phyloP scores from a whole-genome alignment of 1,284 basidiomycete genomes.

The Rhodotorula sp. region DNA sequence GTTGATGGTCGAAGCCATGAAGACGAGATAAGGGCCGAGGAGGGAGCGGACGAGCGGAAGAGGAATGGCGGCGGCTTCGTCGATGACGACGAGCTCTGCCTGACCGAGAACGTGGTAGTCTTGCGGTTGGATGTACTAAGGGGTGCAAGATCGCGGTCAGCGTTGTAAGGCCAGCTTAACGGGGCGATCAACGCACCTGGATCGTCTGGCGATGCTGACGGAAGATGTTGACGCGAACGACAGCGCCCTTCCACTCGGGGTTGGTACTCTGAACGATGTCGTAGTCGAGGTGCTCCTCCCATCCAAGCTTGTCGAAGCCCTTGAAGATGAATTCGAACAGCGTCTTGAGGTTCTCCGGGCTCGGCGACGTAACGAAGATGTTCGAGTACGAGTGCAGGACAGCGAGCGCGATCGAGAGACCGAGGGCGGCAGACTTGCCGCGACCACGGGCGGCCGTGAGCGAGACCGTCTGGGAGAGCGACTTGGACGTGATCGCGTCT shows the following conservation, averaged over 20 bases:
- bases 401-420: constrained; percentile 89
- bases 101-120: constrained; percentile 97
- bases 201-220: constrained; percentile 90
- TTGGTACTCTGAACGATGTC: constrained; percentile 93
- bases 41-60: constrained; percentile 91
- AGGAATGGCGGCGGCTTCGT: constrained; percentile 97
- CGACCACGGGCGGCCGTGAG: constrained; percentile 93
- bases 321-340: constrained; percentile 99
- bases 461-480: constrained; percentile 89
- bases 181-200: constrained; percentile 64
- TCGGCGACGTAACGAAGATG: constrained; percentile 97
- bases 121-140: constrained; percentile 93
- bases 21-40: constrained; percentile 95
- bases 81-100: constrained; percentile 96
- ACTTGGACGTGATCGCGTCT: constrained; percentile 88
- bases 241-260: constrained; percentile 91
- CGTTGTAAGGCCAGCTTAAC: too few relatives aligned
- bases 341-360: constrained; percentile 95
- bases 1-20: constrained; percentile 98
- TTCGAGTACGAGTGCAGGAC: constrained; percentile 95
- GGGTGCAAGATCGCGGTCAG: constrained; percentile 20
- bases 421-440: constrained; percentile 94
- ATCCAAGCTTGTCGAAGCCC: constrained; percentile 89
- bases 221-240: constrained; percentile 95
- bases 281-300: constrained; percentile 97